These are phyloP conservation scores for Cryptococcus depauperatus DNA, from an alignment of 1,284 basidiomycete species.

Conservation along the genomic window DNA sequence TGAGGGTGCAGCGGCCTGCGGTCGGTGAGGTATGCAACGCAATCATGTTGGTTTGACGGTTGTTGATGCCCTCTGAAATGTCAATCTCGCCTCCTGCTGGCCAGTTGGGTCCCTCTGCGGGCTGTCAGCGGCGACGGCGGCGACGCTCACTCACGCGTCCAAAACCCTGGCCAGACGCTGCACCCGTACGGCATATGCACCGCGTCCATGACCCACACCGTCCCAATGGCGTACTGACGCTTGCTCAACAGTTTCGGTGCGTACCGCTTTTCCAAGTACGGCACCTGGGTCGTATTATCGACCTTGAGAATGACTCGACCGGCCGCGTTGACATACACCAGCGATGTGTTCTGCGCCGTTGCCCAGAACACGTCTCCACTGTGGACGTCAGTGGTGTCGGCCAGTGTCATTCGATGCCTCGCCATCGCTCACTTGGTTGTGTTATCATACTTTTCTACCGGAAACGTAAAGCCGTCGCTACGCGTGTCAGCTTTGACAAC, in stretches of 20 bases:
- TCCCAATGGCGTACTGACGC: constrained; percentile 55
- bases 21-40: constrained; percentile 32
- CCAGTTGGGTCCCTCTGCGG: constrained; percentile 34
- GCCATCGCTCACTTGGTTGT: constrained; percentile 37
- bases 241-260: constrained; percentile 59
- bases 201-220: constrained; percentile 59
- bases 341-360: constrained; percentile 32
- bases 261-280: constrained; percentile 59
- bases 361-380: constrained; percentile 56
- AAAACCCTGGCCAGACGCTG: constrained; percentile 33
- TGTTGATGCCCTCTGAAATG: constrained; percentile 40
- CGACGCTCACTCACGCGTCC: constrained; percentile 16
- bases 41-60: constrained; percentile 33
- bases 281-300: constrained; percentile 25
- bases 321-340: constrained; percentile 53
- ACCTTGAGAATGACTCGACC: constrained; percentile 66
- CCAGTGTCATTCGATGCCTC: neutral
- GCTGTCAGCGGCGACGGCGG: neutral
- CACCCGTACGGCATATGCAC: constrained; percentile 55
- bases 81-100: constrained; percentile 39
- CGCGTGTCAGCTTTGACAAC: constrained; percentile 11
- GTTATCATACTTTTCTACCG: constrained; percentile 31
- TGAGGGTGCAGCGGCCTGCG: constrained; percentile 19
- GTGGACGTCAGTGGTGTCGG: neutral
- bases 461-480: constrained; percentile 25